Evolutionary conservation across 1,284 basidiomycete genomes (phyloP).

Genomic region (Malassezia caprae): DNA sequence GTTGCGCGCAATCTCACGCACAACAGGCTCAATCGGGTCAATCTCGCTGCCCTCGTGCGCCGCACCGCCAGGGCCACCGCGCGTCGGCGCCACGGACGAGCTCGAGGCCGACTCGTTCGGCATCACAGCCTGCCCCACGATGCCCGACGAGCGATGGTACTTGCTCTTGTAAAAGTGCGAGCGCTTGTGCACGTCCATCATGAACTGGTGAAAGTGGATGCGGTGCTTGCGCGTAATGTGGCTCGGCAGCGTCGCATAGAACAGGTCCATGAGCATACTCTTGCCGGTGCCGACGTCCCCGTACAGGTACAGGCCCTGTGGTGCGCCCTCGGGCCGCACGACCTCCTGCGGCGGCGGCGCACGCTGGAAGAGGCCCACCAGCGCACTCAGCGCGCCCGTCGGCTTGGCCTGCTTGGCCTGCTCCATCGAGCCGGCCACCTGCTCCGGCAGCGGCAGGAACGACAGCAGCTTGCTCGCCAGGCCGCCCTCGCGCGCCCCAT

Average conservation of each 20-base stretch:
- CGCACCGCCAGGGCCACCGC: neutral
- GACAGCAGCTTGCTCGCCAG: neutral
- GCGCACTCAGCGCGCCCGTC: slow-evolving; percentile 13
- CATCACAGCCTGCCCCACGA: slow-evolving; percentile 34
- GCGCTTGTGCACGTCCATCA: slow-evolving; percentile 95
- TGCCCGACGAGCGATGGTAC: slow-evolving; percentile 39
- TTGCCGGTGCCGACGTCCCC: slow-evolving; percentile 90
- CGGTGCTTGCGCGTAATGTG: slow-evolving; percentile 66
- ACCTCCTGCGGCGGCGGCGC: slow-evolving; percentile 20
- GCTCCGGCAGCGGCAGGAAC: slow-evolving; percentile 7
- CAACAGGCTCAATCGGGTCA: slow-evolving; percentile 79
- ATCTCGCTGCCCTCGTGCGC: slow-evolving; percentile 50
- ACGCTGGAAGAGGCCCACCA: neutral
- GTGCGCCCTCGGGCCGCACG: slow-evolving; percentile 54
- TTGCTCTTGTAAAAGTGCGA: slow-evolving; percentile 58
- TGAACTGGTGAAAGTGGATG: slow-evolving; percentile 81
- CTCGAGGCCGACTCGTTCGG: slow-evolving; percentile 13
- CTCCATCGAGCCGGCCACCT: slow-evolving; percentile 1
- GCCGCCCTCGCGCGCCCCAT: neutral
- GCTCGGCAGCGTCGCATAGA: slow-evolving; percentile 72
- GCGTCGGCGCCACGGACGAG: slow-evolving; percentile 3
- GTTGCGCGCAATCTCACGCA: slow-evolving; percentile 69
- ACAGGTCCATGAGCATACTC: slow-evolving; percentile 97
- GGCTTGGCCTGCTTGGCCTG: neutral
- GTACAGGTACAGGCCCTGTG: slow-evolving; percentile 88